These are phyloP conservation scores for Telopea speciosissima DNA, from an alignment of 177 flowering plant species.

Conservation along the genomic window DNA sequence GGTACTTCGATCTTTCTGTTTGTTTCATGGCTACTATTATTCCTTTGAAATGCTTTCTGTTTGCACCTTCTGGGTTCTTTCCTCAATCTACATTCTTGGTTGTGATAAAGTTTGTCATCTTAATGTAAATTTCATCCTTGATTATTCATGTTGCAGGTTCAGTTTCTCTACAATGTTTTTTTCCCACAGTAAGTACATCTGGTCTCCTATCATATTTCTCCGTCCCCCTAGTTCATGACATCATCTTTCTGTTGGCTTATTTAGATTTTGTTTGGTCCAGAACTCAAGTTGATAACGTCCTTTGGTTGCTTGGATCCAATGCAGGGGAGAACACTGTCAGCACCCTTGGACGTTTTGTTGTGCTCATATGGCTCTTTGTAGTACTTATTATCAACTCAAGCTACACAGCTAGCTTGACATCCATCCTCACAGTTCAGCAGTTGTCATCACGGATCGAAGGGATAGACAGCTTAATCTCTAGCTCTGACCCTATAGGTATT, in stretches of 20 bases:
- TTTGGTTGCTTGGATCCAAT: slow-evolving; percentile 11
- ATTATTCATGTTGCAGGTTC: slow-evolving; percentile 63
- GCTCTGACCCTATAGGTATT: slow-evolving; percentile 62
- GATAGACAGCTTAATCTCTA: slow-evolving; percentile 61
- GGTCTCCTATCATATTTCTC: neutral
- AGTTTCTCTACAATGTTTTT: slow-evolving; percentile 96
- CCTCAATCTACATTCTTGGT: neutral
- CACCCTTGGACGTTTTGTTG: slow-evolving; percentile 69
- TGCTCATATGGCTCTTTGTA: slow-evolving; percentile 85
- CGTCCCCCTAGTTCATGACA: neutral
- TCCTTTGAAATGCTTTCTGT: neutral
- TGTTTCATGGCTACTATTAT: neutral
- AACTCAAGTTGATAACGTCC: neutral
- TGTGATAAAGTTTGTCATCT: neutral
- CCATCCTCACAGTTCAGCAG: slow-evolving; percentile 92
- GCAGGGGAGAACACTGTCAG: slow-evolving; percentile 88
- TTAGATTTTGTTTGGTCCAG: neutral
- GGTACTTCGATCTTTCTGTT: neutral
- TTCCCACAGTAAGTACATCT: slow-evolving; percentile 60
- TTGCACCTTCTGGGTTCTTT: neutral
- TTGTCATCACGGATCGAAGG: slow-evolving; percentile 69
- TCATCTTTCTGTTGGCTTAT: neutral
- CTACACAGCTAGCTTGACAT: slow-evolving; percentile 95
- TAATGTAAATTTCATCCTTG: neutral
- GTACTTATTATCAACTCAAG: slow-evolving; percentile 90